Evolutionary conservation across 208 protist genomes (phyloP), one percentile per base, ranked within the genome.

Genomic region (Leishmania mexicana): DNA sequence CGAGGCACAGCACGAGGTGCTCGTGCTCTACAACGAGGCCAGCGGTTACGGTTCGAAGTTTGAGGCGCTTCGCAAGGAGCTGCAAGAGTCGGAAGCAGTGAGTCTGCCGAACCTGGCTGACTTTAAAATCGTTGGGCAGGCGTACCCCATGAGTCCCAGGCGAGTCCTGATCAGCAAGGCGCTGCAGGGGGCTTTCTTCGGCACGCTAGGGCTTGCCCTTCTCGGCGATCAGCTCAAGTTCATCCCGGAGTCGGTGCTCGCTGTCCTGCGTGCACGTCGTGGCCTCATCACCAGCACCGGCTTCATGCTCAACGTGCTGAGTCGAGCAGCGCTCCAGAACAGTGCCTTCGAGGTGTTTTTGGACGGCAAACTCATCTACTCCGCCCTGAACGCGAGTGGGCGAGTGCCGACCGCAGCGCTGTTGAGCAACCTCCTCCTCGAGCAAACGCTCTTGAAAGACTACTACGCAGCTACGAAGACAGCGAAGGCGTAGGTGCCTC

Each of bases 291-390:
- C 89, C 38, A 84, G 80, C 75, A 85, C 79, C 15, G 87, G 76
- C 40, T 86, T 96, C 65, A 53, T 92, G 65, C 58, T 91, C 38
- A 96, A 92, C 79, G 84, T 90, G 45, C 28, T 93, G 24, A 83
- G 86, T 35, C 45, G 83, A 53, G 74, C 83, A 8, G 31, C 89
- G 21, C 38, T 76, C 47, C 89, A 90, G 77, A 90, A 84, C 17
- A 90, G 86, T 7, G 90, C 92, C 17, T 96, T 94, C 83, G 93
- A 96, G 76, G 87, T 96, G 24, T 94, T 89, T 80, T 74, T 96
- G 13, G 86, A 95, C 45, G 86, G 71, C 45, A 62, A 78, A 15
- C 82, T 88, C 8, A 84, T 95, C 62, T 92, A 88, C 78, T 93
- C 89, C 10, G 83, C 85, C 35, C 31, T 93, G 49, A 75, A 87